These are phyloP conservation scores for Arabis alpina DNA, from an alignment of 345 rosid genomes.

Conservation along the genomic window DNA sequence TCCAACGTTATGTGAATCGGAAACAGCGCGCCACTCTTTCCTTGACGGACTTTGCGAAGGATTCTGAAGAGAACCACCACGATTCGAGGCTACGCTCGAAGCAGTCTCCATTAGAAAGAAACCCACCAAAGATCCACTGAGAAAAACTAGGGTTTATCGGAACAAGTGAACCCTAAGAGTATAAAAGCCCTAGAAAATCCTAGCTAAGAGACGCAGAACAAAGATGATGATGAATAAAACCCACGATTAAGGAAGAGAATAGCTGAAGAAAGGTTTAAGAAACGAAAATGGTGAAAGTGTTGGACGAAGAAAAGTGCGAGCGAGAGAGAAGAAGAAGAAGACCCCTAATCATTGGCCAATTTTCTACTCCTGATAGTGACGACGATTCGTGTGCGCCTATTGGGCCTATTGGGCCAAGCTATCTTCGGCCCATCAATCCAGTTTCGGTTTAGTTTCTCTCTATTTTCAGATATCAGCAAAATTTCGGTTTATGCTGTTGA, in stretches of 20 bases:
- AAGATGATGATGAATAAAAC: background rate
- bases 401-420: conserved; percentile 24
- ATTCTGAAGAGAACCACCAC: conserved; percentile 73
- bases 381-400: conserved; percentile 4
- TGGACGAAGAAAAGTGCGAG: conserved; percentile 27
- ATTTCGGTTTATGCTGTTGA: background rate
- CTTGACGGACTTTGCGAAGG: conserved; percentile 49
- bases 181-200: background rate
- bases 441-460: background rate
- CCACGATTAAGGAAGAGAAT: conserved; percentile 9
- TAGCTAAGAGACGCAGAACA: conserved; percentile 14
- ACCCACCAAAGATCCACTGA: conserved; percentile 29
- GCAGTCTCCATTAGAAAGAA: conserved; percentile 68
- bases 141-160: conserved; percentile 44
- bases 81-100: conserved; percentile 53
- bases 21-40: conserved; percentile 96
- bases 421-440: background rate
- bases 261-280: conserved; percentile 10
- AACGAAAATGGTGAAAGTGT: conserved; percentile 39
- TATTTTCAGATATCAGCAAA: background rate
- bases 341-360: conserved; percentile 35
- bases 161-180: conserved; percentile 42
- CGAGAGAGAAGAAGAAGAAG: conserved; percentile 36
- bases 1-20: conserved; percentile 72
- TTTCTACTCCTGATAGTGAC: conserved; percentile 22